Evolutionary conservation across 495 filamentous ascomycete genomes (phyloP), one percentile per base, ranked within the genome.

Genomic region (Aspergillus carlsbadensis): DNA sequence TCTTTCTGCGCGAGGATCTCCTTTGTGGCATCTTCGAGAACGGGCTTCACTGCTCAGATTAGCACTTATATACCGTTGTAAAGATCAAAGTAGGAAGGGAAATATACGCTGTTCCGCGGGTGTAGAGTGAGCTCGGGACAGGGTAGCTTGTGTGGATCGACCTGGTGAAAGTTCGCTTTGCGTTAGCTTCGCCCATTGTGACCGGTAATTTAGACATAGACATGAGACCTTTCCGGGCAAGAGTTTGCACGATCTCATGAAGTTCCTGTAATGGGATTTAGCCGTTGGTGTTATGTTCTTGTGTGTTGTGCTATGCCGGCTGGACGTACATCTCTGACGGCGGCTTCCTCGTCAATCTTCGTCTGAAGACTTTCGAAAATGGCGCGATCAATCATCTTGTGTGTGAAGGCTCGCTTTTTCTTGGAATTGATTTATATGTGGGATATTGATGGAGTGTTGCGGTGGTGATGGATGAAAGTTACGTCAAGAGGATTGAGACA

Each of bases 121-220:
- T 0, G 91, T 95, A 5, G 91, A 94, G 70, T 98, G 94, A 33
- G 91, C 89, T 61, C 89, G 73, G n/a, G 93, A 91, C 42, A 97
- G 82, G 43, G 88, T 81, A 55, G 92, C 90, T 66, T 87, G 86
- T 7, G 88, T 87, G 54, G 79, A 83, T 58, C 90, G 81, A 20
- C 78, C 78, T 80, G 44, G 7, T 63, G 34, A 61, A 50, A 18
- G 3, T 14, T 29, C 7, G n/a, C 58, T 46, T n/a, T n/a, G n/a
- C n/a, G n/a, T n/a, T n/a, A n/a, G n/a, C n/a, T n/a, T n/a, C n/a
- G n/a, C n/a, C n/a, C n/a, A n/a, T n/a, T n/a, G n/a, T n/a, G n/a
- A n/a, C n/a, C n/a, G n/a, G n/a, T n/a, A n/a, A n/a, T n/a, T n/a
- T n/a, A n/a, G n/a, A n/a, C n/a, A n/a, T n/a, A n/a, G n/a, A n/a